Base-by-base conservation (phyloP, 768 basidiomycete species). In the Tubosaeta brunneosetosa region DNA sequence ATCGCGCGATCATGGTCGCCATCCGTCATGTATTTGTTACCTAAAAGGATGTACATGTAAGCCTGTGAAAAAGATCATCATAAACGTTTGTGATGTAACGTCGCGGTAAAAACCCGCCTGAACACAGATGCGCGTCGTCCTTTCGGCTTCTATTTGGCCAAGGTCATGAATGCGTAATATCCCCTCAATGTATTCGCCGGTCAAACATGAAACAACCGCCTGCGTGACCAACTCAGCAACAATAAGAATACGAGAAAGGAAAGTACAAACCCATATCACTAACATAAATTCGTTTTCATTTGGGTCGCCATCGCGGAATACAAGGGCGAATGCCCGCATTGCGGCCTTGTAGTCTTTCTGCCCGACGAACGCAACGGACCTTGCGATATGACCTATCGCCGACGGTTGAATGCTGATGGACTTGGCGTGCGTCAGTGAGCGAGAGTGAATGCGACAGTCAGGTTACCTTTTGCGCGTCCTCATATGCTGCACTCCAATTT, bases 311-410 rank as follows among this genome's bases (percentile, higher is more conserved):
- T 45, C 53, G 25, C 49, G 53, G 27, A 54, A 49, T 27, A 50
- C 53, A 31, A 45, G 49, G 7, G 43, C 37, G 13, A 54, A 54
- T 17, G 44, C 53, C 26, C 49, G 36, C 25, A 45, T 25, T 9
- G 48, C 53, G 13, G 49, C 44, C 12, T 50, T 45, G 31, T 46
- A 45, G 14, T 54, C 53, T 16, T 31, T 22, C 27, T 54, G 43
- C 0, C 53, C 48, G 11, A 50, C 44, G 13, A 50, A 44, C 25
- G 44, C 44, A 10, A 50, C 31, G 13, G 53, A 27, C 9, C 45
- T 54, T 11, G 53, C 53, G 31, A 54, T 46, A 14, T 54, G 49
- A 1, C 53, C 53, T 40, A 54, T 54, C 31, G 53, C 44, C 14
- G 53, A 54, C 13, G 33, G 53, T 34, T 50, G 43, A 14, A 41